Base-by-base conservation (phyloP, 1,284 basidiomycete genomes). In the Marasmius sp. region DNA sequence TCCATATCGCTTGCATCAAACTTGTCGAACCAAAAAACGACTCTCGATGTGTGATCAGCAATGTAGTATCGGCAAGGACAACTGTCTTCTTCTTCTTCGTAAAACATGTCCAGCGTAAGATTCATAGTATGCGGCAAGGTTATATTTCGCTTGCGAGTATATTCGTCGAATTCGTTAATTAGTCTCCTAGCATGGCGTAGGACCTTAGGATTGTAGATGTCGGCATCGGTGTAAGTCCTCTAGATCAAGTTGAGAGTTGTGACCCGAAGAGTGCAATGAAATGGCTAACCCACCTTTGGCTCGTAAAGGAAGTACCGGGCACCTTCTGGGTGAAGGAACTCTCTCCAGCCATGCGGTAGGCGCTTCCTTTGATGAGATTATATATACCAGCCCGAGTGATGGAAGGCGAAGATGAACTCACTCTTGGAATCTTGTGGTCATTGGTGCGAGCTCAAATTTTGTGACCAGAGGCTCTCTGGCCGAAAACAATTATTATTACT, bases 21-120 rank as follows among this genome's bases (percentile, higher is more conserved):
- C 1, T 70, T 64, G 55, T 80, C 75, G 51, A 81, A 53, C 70
- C 76, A 83, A 59, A 81, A 81, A 11, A 81, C 66, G 9, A 68
- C 67, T 20, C 75, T 72, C 1, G 61, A 65, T 14, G 62, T 59
- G 59, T 80, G 77, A 60, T 81, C 73, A 5, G 73, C 77, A 48
- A 78, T 73, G 61, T 82, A 82, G 61, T 83, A 83, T 4, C 68
- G 63, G 22, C 75, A 76, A n/a, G 58, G 37, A 4, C 70, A 48
- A 10, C 64, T 64, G 0, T 27, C 61, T 3, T 37, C 36, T 27
- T 36, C 41, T 1, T 9, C 10, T 39, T 45, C 27, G 20, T 53
- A 36, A 12, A 27, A 36, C 11, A 76, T 64, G 58, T 81, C 77
- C 27, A 81, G 60, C 6, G 78, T 74, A 6, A 80, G 68, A 39